Percentiles rank a stretch among this genome's conserved stretches.
These are phyloP conservation scores for Lantana camara DNA, from an alignment of 257 asterid genomes.

Conservation along the genomic window DNA sequence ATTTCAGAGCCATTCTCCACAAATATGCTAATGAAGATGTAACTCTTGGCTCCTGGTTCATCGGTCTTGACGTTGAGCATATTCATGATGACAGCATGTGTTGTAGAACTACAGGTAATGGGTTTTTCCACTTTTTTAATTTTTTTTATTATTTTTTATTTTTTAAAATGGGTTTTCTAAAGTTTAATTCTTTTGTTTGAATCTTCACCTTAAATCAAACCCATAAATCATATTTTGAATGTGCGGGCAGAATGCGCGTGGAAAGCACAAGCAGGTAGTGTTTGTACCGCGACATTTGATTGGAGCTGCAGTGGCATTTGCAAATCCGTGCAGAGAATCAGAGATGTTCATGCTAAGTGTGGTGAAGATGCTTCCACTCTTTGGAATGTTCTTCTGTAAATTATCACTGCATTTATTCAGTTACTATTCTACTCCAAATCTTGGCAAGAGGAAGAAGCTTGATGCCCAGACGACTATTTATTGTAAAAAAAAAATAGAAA, in stretches of 20 bases:
- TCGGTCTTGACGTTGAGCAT: slow-evolving; percentile 64
- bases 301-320: slow-evolving; percentile 76
- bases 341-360: slow-evolving; percentile 52
- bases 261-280: slow-evolving; percentile 51
- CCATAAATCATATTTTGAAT: background rate
- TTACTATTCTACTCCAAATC: background rate
- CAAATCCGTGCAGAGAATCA: slow-evolving; percentile 55
- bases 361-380: slow-evolving; percentile 53
- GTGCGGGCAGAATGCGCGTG: slow-evolving; percentile 48
- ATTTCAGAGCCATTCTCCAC: slow-evolving; percentile 55
- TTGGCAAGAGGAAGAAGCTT: too few relatives aligned
- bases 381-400: slow-evolving; percentile 47
- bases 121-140: background rate
- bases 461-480: too few relatives aligned
- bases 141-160: too few relatives aligned
- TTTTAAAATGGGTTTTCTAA: background rate
- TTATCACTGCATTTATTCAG: too few relatives aligned
- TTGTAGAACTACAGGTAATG: slow-evolving; percentile 56
- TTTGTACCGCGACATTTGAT: slow-evolving; percentile 56
- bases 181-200: background rate
- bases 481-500: too few relatives aligned
- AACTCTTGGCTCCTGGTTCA: slow-evolving; percentile 61
- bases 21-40: slow-evolving; percentile 70
- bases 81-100: slow-evolving; percentile 57
- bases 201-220: background rate